Percentiles rank a stretch among this genome's conserved stretches.
Evolutionary conservation across 106 monocot genomes (phyloP).

Genomic region (Iris macrosiphon): DNA sequence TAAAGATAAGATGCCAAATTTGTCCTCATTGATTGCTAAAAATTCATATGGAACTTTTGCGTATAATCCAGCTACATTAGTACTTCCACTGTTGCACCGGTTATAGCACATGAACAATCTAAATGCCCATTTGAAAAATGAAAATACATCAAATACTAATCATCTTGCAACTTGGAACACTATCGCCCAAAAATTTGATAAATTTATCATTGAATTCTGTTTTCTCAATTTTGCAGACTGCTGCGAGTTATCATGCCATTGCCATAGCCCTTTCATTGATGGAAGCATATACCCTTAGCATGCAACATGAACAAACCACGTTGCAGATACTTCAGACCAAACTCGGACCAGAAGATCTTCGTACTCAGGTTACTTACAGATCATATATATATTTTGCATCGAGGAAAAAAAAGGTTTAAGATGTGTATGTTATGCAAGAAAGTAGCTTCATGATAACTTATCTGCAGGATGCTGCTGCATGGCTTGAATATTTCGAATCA

Average conservation of each 20-base stretch:
- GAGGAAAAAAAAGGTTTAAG: not conserved
- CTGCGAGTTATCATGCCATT: conserved; percentile 97
- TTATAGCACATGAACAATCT: no score
- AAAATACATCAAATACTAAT: no score
- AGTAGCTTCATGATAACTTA: not conserved
- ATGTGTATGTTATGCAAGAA: not conserved
- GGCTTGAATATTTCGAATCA: conserved; percentile 98
- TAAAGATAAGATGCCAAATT: no score
- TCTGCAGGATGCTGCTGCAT: conserved; percentile 86
- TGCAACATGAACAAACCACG: conserved; percentile 93
- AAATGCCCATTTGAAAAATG: no score
- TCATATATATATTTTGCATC: not conserved
- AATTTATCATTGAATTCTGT: no score
- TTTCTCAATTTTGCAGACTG: no score
- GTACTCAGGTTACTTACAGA: conserved; percentile 60
- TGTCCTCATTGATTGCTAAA: no score
- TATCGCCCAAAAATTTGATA: no score
- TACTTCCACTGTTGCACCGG: no score
- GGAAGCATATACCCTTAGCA: conserved; percentile 86
- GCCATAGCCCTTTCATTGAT: conserved; percentile 97
- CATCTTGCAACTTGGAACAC: no score
- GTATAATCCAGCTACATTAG: no score
- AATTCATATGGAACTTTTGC: no score
- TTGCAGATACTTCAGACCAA: conserved; percentile 78
- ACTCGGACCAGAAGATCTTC: conserved; percentile 81